Base-by-base conservation (phyloP, 495 filamentous ascomycete genomes). In the Neurospora sp. region DNA sequence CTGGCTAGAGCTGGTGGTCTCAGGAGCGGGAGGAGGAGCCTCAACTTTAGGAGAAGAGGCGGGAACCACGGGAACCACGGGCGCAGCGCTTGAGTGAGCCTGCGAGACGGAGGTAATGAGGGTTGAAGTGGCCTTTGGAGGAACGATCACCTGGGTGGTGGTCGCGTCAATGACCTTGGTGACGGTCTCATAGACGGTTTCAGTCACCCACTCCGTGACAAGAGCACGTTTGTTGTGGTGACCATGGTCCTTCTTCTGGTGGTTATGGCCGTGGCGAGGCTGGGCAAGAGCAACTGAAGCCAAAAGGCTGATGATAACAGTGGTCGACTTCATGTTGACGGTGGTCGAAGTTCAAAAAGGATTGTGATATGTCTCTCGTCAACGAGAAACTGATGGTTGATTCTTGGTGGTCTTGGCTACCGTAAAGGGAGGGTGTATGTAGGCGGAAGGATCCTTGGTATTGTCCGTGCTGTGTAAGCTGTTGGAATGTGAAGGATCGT, bases 141-240 rank as follows among this genome's bases (percentile, higher is more conserved):
- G 81, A 37, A 76, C 69, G 75, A 85, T 76, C 41, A 77, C 75
- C 73, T 84, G 74, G 42, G 86, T 85, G 70, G 81, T 79, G 41
- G 78, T 81, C 31, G 82, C 81, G 70, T 84, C 83, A 54, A 86
- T 78, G 70, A 85, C 41, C 74, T 82, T 80, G 42, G 84, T 87
- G n/a, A 85, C 82, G n/a, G 83, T 80, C 76, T 87, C 79, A 76
- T 77, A 82, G 70, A 86, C 83, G 23, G 81, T 85, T 72, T 85
- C 84, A 69, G 78, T 85, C 69, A 85, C 83, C 76, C 83, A 87
- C 35, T 84, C 79, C 11, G 85, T 87, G 71, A 85, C 82, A 48
- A 86, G 74, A 10, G 79, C 81, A 38, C 83, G 83, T 76, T 85
- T 83, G 41, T 81, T 75, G 71, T 84, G 75, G 37, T 70, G 41